Evolutionary conservation across 768 basidiomycete species (phyloP).

Genomic region (Mycena leptocephala): DNA sequence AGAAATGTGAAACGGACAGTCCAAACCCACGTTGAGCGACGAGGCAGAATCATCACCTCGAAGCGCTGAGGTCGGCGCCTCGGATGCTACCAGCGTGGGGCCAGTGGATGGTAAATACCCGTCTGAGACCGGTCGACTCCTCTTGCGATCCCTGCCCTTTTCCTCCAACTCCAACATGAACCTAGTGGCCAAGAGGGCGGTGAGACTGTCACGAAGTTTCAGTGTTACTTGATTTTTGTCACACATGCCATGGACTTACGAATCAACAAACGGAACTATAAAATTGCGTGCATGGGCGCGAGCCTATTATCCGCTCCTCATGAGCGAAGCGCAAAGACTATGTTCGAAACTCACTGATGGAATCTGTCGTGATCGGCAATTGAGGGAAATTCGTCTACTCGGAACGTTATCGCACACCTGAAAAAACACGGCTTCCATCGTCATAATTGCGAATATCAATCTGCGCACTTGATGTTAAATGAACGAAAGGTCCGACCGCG

Average conservation of each 20-base stretch:
- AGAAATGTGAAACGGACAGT: background rate
- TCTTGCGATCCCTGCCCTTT: background rate
- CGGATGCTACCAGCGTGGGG: background rate
- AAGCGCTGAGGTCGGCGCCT: background rate
- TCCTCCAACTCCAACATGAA: slow-evolving; percentile 10
- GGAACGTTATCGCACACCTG: background rate
- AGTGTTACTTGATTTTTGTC: background rate
- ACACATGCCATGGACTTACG: background rate
- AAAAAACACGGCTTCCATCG: slow-evolving; percentile 18
- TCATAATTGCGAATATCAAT: slow-evolving; percentile 19
- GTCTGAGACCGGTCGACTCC: background rate
- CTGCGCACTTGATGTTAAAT: background rate
- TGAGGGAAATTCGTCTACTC: background rate
- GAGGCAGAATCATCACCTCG: background rate
- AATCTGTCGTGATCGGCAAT: background rate
- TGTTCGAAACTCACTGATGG: background rate
- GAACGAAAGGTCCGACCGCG: background rate
- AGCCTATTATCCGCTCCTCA: background rate
- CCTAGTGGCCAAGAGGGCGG: background rate
- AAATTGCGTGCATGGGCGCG: slow-evolving; percentile 15
- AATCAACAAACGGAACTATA: slow-evolving; percentile 14
- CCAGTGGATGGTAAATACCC: background rate
- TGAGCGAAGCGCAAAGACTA: background rate
- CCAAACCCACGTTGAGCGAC: background rate
- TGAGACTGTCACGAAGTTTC: background rate